These are phyloP conservation scores for Adansonia digitata DNA, from an alignment of 345 rosid species.

Conservation along the genomic window DNA sequence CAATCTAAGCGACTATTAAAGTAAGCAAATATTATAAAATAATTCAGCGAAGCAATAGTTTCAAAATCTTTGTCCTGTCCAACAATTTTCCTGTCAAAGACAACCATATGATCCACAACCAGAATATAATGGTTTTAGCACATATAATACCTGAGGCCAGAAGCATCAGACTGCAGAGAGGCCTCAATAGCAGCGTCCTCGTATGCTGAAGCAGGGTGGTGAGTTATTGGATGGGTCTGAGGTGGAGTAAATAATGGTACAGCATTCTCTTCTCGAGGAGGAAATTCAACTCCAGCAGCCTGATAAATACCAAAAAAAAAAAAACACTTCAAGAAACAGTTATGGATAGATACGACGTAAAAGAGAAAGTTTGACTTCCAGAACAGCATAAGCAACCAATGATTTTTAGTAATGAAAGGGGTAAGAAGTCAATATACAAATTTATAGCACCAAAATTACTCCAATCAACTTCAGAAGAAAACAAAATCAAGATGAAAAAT, in stretches of 20 bases:
- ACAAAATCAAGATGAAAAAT: background rate
- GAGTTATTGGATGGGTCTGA: constrained; percentile 71
- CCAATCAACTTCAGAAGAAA: background rate
- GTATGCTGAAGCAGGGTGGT: constrained; percentile 44
- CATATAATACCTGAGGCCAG: constrained; percentile 68
- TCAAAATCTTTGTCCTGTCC: background rate
- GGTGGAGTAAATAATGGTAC: constrained; percentile 97
- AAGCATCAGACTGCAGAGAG: constrained; percentile 76
- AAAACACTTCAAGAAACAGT: background rate
- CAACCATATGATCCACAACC: background rate
- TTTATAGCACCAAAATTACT: background rate
- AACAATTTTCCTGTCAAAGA: background rate
- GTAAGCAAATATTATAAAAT: background rate
- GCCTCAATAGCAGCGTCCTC: constrained; percentile 96
- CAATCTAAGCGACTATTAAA: background rate
- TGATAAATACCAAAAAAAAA: background rate
- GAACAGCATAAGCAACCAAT: background rate
- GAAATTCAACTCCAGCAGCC: constrained; percentile 58
- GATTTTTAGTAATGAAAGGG: background rate
- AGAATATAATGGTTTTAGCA: background rate
- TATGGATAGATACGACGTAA: background rate
- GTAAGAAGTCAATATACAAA: background rate
- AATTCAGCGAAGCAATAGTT: background rate
- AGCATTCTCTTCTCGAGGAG: constrained; percentile 74
- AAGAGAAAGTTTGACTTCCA: background rate